Evolutionary conservation across 2,329 filamentous ascomycete genomes (phyloP).

Genomic region (Clarireedia paspali): DNA sequence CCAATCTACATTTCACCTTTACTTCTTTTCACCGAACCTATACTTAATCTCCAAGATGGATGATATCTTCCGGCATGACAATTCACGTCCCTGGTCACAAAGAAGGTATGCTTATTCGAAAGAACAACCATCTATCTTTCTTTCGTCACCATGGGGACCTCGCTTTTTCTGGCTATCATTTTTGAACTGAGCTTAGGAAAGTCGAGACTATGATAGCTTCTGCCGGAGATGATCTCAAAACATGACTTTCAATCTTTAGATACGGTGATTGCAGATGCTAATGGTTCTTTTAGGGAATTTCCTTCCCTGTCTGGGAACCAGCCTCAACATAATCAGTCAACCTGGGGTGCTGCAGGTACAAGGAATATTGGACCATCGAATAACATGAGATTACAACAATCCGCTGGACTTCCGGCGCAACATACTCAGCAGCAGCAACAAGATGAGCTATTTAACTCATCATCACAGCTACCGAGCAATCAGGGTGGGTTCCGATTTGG

Average conservation of each 20-base stretch:
- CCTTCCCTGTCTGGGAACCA: slow-evolving; percentile 57
- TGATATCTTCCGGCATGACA: neutral
- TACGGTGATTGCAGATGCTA: slow-evolving; percentile 9
- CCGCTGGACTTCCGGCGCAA: slow-evolving; percentile 23
- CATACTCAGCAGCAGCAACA: slow-evolving; percentile 30
- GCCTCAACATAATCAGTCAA: slow-evolving; percentile 31
- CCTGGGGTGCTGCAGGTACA: slow-evolving; percentile 26
- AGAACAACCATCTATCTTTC: neutral
- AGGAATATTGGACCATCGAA: slow-evolving; percentile 24
- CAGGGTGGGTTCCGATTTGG: slow-evolving; percentile 29
- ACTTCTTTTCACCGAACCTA: neutral
- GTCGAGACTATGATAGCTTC: no score
- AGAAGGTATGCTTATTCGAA: slow-evolving; percentile 4
- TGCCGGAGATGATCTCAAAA: no score
- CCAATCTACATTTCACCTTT: slow-evolving; percentile 3
- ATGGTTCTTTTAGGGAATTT: slow-evolving; percentile 45
- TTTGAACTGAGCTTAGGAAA: no score
- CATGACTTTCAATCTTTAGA: neutral
- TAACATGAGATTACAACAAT: slow-evolving; percentile 27
- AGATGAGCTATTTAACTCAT: slow-evolving; percentile 29
- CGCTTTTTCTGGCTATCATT: neutral
- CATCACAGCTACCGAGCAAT: slow-evolving; percentile 26
- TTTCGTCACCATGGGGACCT: neutral
- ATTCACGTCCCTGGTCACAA: neutral
- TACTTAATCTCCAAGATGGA: neutral